Evolutionary conservation across 1,139 yeast genomes (phyloP).

Genomic region (Casaregolazyma suthepensis): DNA sequence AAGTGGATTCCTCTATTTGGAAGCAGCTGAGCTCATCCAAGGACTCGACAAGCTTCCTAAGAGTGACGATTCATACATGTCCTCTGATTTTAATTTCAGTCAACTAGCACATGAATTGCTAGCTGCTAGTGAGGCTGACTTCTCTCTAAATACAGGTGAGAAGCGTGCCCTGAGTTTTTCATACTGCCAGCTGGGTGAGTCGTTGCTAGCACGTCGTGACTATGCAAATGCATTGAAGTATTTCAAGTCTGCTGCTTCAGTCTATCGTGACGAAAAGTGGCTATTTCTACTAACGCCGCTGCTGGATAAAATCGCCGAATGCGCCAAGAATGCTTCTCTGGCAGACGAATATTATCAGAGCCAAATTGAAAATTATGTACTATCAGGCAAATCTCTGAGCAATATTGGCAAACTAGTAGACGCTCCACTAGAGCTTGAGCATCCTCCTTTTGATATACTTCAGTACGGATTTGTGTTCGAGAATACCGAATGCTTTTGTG

Average conservation of each 20-base stretch:
- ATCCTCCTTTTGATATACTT: constrained; percentile 9
- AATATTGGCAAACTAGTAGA: neutral
- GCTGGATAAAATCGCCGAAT: constrained; percentile 17
- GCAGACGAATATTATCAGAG: constrained; percentile 1
- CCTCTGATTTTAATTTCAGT: constrained; percentile 12
- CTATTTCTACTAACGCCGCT: constrained; percentile 16
- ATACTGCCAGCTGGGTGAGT: constrained; percentile 47
- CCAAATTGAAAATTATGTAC: neutral
- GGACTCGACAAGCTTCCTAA: constrained; percentile 12
- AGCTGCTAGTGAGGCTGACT: constrained; percentile 20
- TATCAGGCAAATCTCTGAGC: neutral
- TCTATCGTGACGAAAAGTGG: constrained; percentile 28
- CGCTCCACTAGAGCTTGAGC: constrained; percentile 2
- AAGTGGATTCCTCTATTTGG: constrained; percentile 41
- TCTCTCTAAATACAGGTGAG: constrained; percentile 13
- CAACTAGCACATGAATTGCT: constrained; percentile 27
- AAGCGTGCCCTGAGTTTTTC: constrained; percentile 37
- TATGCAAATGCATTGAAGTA: constrained; percentile 36
- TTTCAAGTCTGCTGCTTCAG: constrained; percentile 22
- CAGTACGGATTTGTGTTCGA: constrained; percentile 22
- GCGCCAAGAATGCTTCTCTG: constrained; percentile 12
- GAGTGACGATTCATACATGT: constrained; percentile 10
- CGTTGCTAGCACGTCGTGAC: constrained; percentile 32
- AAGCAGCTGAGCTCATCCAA: constrained; percentile 32
- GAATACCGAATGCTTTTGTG: constrained; percentile 21